Evolutionary conservation across 2,329 filamentous ascomycete genomes (phyloP).

Genomic region (Nannizziopsis barbatae): DNA sequence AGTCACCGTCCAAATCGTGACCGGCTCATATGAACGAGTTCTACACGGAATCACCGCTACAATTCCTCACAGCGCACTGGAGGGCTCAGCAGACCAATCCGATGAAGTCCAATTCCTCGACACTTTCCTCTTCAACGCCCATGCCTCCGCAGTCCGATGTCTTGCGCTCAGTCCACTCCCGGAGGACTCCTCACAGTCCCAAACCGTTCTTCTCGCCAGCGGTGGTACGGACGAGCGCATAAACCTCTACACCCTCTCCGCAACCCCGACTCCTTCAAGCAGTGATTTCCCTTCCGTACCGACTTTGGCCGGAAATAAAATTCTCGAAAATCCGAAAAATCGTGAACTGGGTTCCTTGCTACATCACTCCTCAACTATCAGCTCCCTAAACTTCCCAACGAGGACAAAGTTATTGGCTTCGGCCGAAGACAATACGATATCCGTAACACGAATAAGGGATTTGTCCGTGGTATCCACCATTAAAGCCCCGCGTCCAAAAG

Average conservation of each 20-base stretch:
- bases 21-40: conserved; percentile 86
- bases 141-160: conserved; percentile 79
- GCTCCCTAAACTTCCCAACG: conserved; percentile 68
- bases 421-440: conserved; percentile 83
- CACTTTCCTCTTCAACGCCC: conserved; percentile 91
- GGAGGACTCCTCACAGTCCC: conserved; percentile 43
- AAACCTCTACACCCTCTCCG: conserved; percentile 85
- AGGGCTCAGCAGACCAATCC: conserved; percentile 11
- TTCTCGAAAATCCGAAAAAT: conserved; percentile 76
- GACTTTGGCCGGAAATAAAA: conserved; percentile 57
- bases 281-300: conserved; percentile 50
- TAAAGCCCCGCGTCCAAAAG: conserved; percentile 76
- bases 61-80: conserved; percentile 33
- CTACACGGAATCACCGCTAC: conserved; percentile 82
- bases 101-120: conserved; percentile 61
- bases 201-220: conserved; percentile 80
- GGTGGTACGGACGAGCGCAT: conserved; percentile 89
- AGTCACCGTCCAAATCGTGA: conserved; percentile 71
- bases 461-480: conserved; percentile 81
- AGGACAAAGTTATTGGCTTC: conserved; percentile 78
- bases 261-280: conserved; percentile 49
- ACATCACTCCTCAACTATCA: conserved; percentile 76
- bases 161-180: conserved; percentile 73
- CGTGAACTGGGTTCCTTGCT: conserved; percentile 75
- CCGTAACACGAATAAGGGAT: conserved; percentile 75